phyloP scores from a whole-genome alignment of 768 basidiomycete species.

The Bullera alba region DNA sequence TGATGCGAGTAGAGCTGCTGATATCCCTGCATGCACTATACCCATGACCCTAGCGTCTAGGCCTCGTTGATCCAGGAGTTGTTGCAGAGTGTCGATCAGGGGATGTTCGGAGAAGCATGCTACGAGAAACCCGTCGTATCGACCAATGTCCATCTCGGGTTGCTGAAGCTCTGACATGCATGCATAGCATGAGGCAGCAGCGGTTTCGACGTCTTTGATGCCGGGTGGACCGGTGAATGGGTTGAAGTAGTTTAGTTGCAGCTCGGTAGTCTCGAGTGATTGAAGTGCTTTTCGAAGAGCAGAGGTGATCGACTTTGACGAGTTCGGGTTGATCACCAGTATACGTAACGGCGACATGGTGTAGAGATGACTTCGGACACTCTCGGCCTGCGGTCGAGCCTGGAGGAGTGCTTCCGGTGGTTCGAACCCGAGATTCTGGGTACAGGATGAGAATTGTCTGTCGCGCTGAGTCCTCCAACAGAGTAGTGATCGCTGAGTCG shows the following conservation, averaged over 20 bases:
- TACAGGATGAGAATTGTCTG: no score
- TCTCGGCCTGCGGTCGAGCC: no score
- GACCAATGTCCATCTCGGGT: not conserved
- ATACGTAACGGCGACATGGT: conserved; percentile 3
- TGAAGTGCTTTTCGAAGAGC: conserved; percentile 12
- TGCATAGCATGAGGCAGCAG: conserved; percentile 6
- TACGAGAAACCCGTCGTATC: conserved; percentile 13
- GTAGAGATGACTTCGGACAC: not conserved
- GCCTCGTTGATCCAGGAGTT: not conserved
- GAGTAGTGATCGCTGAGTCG: no score
- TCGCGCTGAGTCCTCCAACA: no score
- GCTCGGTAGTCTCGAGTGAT: conserved; percentile 1
- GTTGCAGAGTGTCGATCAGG: conserved; percentile 9
- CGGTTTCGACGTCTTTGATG: conserved; percentile 18
- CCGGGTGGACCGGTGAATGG: conserved; percentile 21
- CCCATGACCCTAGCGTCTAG: conserved; percentile 10
- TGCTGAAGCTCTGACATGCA: conserved; percentile 18
- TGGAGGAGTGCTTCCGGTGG: no score
- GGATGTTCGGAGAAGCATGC: conserved; percentile 28
- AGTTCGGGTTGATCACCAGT: conserved; percentile 28
- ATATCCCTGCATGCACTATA: conserved; percentile 21
- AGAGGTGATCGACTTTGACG: conserved; percentile 20
- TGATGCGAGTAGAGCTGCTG: conserved; percentile 15
- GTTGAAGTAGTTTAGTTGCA: conserved; percentile 13
- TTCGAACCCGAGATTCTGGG: no score